Evolutionary conservation across 2,329 filamentous ascomycete species (phyloP), one percentile per base, ranked within the genome.

Genomic region (Colletotrichum sojae): DNA sequence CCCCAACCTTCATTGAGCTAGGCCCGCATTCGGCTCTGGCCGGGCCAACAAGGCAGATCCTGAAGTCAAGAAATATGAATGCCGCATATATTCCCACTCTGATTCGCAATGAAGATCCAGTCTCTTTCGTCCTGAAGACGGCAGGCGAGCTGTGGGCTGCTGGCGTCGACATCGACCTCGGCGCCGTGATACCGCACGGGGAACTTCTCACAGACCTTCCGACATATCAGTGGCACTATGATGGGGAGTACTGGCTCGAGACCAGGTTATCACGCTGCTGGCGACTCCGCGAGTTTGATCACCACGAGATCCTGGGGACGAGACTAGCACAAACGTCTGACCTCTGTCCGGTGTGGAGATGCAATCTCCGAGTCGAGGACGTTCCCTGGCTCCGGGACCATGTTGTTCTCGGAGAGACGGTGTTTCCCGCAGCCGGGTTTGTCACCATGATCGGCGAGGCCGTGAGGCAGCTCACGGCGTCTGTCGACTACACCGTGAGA

Each of bases 11-110:
- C 15, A 71, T 87, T 9, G 85, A 87, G 72, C 74, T 87, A 6
- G 85, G 85, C 0, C 85, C 85, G 0, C 85, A 87, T 70, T 78
- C 83, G 3, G 85, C 83, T 1, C 78, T 87, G 3, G 80, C 83
- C 46, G 85, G 85, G 0, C 85, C 85, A 0, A 78, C 86, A 60
- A 84, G 85, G 71, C 83, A 86, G 74, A 85, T 85, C n/a, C 73
- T 85, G 15, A 84, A 84, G 69, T 74, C 9, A n/a, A 52, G 20
- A 22, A 40, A 27, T 4, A 52, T 45, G 4, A 31, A 13, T 5
- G 51, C 56, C 9, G 13, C 53, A 25, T 69, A 69, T 18, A 53
- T 40, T 6, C 36, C 67, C 15, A 69, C 63, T 2, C 39, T 69
- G 15, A 36, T 69, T 2, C 55, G 67, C 12, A 31, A 52, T 6